Conservation (phyloP, 148 eudicot species). For the Polygonum maritimum region DNA sequence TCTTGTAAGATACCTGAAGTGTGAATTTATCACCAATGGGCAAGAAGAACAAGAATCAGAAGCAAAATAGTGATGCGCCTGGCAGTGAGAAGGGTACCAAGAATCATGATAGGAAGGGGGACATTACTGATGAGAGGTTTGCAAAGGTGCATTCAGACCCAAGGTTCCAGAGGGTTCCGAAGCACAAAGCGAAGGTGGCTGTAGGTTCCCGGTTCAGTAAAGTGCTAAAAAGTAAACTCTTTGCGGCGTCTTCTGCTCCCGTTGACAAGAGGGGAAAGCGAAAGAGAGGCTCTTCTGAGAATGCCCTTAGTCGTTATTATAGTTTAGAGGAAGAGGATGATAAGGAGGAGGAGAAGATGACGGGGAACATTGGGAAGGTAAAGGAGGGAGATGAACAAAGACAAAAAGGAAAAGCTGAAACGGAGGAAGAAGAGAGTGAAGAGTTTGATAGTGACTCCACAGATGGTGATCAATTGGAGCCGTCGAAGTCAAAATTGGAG, state of each 20-base stretch:
- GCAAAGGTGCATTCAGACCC: constrained; percentile 62
- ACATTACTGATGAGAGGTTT: constrained; percentile 59
- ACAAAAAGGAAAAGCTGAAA: constrained; percentile 5
- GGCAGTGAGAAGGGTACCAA: constrained; percentile 1
- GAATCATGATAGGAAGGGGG: background rate
- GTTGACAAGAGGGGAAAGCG: constrained; percentile 71
- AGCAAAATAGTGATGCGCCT: constrained; percentile 11
- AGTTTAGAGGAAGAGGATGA: constrained; percentile 31
- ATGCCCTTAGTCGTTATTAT: constrained; percentile 46
- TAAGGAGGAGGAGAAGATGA: background rate
- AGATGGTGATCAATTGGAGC: constrained; percentile 19
- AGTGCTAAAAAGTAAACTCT: constrained; percentile 55
- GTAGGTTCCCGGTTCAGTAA: constrained; percentile 63
- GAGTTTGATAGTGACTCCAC: constrained; percentile 14
- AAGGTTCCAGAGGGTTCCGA: constrained; percentile 58
- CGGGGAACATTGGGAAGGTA: constrained; percentile 10
- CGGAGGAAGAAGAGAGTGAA: constrained; percentile 19
- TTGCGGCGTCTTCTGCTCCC: constrained; percentile 43
- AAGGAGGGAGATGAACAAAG: constrained; percentile 11
- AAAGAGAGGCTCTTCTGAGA: constrained; percentile 27
- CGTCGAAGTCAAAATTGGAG: constrained; percentile 16
- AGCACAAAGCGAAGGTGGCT: constrained; percentile 41
- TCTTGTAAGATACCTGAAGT: background rate
- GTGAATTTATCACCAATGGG: background rate
- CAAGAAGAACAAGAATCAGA: constrained; percentile 30